A percentile compares a stretch with the other conserved stretches of the same genome.
Conservation (phyloP, 2,329 filamentous ascomycete genomes). For the Fusarium sulawesiense region DNA sequence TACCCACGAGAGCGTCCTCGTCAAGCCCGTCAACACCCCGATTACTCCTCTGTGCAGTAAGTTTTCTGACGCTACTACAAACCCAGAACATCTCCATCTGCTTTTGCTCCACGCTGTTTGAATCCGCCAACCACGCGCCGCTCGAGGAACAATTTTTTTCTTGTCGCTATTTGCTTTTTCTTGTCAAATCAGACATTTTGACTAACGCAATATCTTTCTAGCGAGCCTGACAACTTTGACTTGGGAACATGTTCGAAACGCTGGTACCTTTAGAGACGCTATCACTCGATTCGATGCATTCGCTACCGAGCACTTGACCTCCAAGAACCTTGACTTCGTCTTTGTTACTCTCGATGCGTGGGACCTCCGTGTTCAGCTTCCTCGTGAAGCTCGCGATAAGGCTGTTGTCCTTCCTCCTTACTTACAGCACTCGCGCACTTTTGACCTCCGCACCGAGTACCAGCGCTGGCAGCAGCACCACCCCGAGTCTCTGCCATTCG, state of each 20-base stretch:
- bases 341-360: constrained; percentile 98
- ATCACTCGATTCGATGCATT: constrained; percentile 95
- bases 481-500: constrained; percentile 95
- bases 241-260: constrained; percentile 98
- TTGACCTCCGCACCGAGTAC: constrained; percentile 96
- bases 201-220: constrained; percentile 55
- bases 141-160: constrained; percentile 15
- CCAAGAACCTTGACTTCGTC: constrained; percentile 94
- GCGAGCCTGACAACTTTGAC: constrained; percentile 97
- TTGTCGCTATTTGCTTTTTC: background rate
- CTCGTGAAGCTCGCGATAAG: constrained; percentile 97
- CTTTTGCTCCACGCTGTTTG: constrained; percentile 33
- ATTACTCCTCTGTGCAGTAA: constrained; percentile 99
- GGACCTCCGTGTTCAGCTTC: constrained; percentile 97
- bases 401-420: constrained; percentile 96
- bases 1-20: constrained; percentile 93
- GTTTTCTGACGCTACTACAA: constrained; percentile 56
- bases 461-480: constrained; percentile 99
- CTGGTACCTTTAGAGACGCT: constrained; percentile 96
- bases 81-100: constrained; percentile 34
- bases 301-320: constrained; percentile 88
- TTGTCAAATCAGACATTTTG: constrained; percentile 13
- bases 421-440: constrained; percentile 96
- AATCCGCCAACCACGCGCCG: constrained; percentile 28
- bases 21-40: constrained; percentile 98